These are phyloP conservation scores for Spergularia bocconei DNA, from an alignment of 148 eudicot genomes.

Conservation along the genomic window DNA sequence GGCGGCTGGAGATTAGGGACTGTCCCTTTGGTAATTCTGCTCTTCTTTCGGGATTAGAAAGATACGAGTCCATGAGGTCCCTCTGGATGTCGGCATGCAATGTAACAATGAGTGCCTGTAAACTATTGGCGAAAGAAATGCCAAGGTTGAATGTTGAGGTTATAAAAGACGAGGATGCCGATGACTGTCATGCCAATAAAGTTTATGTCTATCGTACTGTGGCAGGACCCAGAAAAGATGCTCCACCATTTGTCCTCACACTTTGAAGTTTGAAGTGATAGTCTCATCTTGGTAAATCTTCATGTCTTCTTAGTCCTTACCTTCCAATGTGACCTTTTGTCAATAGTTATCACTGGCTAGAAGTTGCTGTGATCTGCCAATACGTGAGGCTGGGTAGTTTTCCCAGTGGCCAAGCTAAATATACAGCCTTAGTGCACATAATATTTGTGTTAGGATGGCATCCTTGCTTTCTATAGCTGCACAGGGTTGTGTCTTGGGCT, in stretches of 20 bases:
- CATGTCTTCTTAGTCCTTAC: background rate
- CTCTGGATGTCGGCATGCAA: slow-evolving; percentile 89
- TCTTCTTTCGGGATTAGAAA: slow-evolving; percentile 62
- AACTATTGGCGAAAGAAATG: slow-evolving; percentile 57
- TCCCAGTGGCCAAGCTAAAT: background rate
- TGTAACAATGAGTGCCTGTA: slow-evolving; percentile 61
- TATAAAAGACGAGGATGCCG: slow-evolving; percentile 60
- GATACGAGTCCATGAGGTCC: slow-evolving; percentile 78
- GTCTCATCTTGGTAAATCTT: slow-evolving; percentile 28
- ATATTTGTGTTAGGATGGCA: no score
- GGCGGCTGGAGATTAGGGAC: slow-evolving; percentile 82
- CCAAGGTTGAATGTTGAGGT: slow-evolving; percentile 90
- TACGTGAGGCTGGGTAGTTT: background rate
- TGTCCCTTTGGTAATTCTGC: slow-evolving; percentile 77
- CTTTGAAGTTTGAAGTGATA: slow-evolving; percentile 49
- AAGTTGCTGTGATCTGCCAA: background rate
- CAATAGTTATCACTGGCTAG: background rate
- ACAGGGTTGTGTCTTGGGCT: no score
- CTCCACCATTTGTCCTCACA: slow-evolving; percentile 75
- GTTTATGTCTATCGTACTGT: slow-evolving; percentile 80
- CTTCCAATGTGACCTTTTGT: background rate
- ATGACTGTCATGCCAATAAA: slow-evolving; percentile 51
- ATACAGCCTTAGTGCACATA: background rate
- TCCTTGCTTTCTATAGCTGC: no score
- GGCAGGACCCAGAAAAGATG: slow-evolving; percentile 74